A percentile compares a stretch with the other conserved stretches of the same genome.
These are phyloP conservation scores for Zygosaccharomyces pseudorouxii DNA, from an alignment of 805 yeast genomes.

Conservation along the genomic window DNA sequence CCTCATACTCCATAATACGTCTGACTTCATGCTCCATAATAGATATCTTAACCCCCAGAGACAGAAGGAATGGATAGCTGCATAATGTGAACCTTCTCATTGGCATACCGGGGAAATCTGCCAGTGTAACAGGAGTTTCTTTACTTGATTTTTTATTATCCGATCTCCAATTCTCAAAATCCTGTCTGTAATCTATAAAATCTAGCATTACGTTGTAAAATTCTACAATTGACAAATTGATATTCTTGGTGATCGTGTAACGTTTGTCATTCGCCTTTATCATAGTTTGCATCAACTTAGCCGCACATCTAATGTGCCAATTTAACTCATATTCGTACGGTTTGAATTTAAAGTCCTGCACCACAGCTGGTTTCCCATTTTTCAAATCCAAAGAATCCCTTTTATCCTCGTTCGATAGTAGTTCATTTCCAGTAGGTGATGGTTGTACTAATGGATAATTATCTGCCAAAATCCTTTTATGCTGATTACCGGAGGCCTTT, in stretches of 20 bases:
- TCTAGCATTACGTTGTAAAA: slow-evolving; percentile 77
- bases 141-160: slow-evolving; percentile 1
- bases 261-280: slow-evolving; percentile 45
- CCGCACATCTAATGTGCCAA: slow-evolving; percentile 76
- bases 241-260: slow-evolving; percentile 22
- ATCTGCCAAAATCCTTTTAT: not conserved
- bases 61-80: slow-evolving; percentile 74
- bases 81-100: slow-evolving; percentile 55
- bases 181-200: slow-evolving; percentile 67
- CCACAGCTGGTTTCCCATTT: not conserved
- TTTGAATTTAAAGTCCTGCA: slow-evolving; percentile 23
- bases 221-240: slow-evolving; percentile 32
- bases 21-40: slow-evolving; percentile 79
- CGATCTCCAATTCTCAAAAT: slow-evolving; percentile 70
- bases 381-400: slow-evolving; percentile 5
- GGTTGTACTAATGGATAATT: not conserved
- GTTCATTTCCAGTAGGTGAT: not conserved
- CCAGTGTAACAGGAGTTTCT: not conserved
- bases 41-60: slow-evolving; percentile 76
- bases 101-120: not conserved
- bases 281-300: slow-evolving; percentile 51
- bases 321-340: slow-evolving; percentile 57
- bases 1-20: slow-evolving; percentile 76
- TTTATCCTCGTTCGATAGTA: not conserved
- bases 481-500: not conserved